A percentile compares a stretch with the other conserved stretches of the same genome.
Conservation (phyloP, 768 basidiomycete genomes). For the Lactifluus echinatus region DNA sequence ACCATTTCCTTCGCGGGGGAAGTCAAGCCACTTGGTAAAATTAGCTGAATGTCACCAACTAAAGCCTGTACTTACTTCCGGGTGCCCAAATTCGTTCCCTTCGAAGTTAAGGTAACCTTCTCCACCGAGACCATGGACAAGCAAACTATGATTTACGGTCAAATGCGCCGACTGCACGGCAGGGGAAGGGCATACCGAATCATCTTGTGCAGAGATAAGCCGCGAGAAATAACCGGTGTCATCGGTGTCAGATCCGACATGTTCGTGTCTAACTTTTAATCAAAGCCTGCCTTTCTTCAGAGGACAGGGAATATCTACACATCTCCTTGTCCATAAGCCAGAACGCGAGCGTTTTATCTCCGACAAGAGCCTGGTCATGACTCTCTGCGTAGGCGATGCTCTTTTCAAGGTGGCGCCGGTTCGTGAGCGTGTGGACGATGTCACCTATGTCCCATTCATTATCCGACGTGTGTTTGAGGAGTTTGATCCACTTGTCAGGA, state of each 20-base stretch:
- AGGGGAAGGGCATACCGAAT: conserved; percentile 55
- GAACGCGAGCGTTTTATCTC: conserved; percentile 97
- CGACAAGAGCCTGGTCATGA: conserved; percentile 96
- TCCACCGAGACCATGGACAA: conserved; percentile 89
- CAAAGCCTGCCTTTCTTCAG: background rate
- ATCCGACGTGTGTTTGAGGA: conserved; percentile 86
- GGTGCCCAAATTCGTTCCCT: conserved; percentile 97
- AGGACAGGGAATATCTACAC: conserved; percentile 50
- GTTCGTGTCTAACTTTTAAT: conserved; percentile 58
- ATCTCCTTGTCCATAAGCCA: conserved; percentile 99
- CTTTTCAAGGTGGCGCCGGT: conserved; percentile 83
- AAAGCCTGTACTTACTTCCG: conserved; percentile 53
- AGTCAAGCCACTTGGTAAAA: conserved; percentile 85
- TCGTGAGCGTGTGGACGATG: conserved; percentile 84
- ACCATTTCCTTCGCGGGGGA: conserved; percentile 91
- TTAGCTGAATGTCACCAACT: background rate
- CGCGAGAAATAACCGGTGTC: conserved; percentile 82
- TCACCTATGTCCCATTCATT: conserved; percentile 81
- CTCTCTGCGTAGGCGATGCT: conserved; percentile 92
- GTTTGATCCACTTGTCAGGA: conserved; percentile 99
- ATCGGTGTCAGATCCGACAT: conserved; percentile 84
- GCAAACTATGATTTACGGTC: conserved; percentile 41
- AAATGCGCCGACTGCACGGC: background rate
- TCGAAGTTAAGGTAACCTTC: conserved; percentile 98
- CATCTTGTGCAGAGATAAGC: conserved; percentile 93